A percentile compares a stretch with the other conserved stretches of the same genome.
phyloP scores from a whole-genome alignment of 2,329 filamentous ascomycete genomes.

The Fusarium buxicola region DNA sequence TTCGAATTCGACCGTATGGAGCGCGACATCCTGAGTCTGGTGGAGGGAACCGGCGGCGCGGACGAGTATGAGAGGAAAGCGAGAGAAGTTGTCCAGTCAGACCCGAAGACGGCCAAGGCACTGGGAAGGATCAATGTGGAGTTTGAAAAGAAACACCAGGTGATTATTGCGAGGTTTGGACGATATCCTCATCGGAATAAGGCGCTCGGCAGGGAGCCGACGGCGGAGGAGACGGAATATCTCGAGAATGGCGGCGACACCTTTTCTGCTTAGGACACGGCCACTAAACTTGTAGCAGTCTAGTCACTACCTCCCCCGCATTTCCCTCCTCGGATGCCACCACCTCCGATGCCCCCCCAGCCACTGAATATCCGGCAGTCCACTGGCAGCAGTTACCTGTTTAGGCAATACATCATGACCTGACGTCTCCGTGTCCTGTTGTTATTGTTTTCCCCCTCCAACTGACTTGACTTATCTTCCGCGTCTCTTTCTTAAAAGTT shows the following conservation, averaged over 20 bases:
- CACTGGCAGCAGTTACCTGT: constrained; percentile 28
- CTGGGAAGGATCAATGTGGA: constrained; percentile 42
- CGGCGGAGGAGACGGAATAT: constrained; percentile 62
- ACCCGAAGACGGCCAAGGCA: constrained; percentile 43
- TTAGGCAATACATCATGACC: constrained; percentile 7
- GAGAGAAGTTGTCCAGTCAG: constrained; percentile 41
- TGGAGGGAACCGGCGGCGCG: constrained; percentile 36
- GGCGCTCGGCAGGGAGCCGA: constrained; percentile 60
- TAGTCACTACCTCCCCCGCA: constrained; percentile 3
- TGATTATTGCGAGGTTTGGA: constrained; percentile 65
- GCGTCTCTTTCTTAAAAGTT: neutral
- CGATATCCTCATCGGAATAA: constrained; percentile 70
- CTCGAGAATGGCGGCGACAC: constrained; percentile 58
- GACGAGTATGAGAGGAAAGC: constrained; percentile 46
- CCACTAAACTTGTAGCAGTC: neutral
- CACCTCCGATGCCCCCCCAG: neutral
- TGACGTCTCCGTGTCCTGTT: neutral
- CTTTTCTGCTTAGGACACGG: constrained; percentile 44
- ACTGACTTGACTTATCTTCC: neutral
- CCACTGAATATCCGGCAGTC: constrained; percentile 9
- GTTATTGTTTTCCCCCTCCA: neutral
- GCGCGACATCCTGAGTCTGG: constrained; percentile 50
- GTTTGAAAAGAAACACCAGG: constrained; percentile 59
- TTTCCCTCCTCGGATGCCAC: neutral
- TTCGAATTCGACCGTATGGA: constrained; percentile 48